These are phyloP conservation scores for Kwoniella shivajii DNA, from an alignment of 1,284 basidiomycete genomes.

Conservation along the genomic window DNA sequence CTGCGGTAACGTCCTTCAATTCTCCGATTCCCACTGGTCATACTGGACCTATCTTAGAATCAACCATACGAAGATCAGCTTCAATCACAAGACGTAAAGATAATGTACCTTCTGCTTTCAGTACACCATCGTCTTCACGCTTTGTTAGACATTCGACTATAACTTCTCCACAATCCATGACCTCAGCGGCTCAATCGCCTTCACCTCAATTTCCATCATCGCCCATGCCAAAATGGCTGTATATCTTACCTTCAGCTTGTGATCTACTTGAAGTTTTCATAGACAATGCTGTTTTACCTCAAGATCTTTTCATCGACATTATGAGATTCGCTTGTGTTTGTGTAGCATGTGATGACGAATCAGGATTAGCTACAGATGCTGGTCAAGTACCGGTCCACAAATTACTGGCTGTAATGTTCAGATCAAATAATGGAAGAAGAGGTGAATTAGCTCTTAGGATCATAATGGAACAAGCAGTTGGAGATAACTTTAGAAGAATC, in stretches of 20 bases:
- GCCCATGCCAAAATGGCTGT: conserved; percentile 28
- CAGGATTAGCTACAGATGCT: conserved; percentile 18
- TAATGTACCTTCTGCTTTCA: conserved; percentile 7
- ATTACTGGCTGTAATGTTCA: conserved; percentile 36
- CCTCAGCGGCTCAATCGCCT: conserved; percentile 12
- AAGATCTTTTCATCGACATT: conserved; percentile 40
- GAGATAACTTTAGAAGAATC: conserved; percentile 15
- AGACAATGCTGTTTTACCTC: conserved; percentile 33
- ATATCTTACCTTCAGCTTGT: conserved; percentile 32
- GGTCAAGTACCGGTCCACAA: conserved; percentile 30
- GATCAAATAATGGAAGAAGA: conserved; percentile 36
- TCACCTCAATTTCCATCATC: conserved; percentile 10
- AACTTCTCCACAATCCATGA: conserved; percentile 9
- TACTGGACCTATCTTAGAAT: conserved; percentile 6
- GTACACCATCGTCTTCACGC: conserved; percentile 12
- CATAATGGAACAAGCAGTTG: conserved; percentile 38
- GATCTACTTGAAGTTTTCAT: conserved; percentile 35
- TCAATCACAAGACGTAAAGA: conserved; percentile 14
- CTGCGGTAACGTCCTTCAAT: conserved; percentile 1
- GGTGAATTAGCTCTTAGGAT: conserved; percentile 41
- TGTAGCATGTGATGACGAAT: conserved; percentile 37
- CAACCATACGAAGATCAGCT: conserved; percentile 1
- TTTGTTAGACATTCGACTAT: conserved; percentile 8
- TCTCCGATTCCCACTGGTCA: conserved; percentile 4
- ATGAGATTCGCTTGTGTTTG: conserved; percentile 37